Conservation (phyloP, 2,329 filamentous ascomycete species). For the Paraphaeosphaeria sporulosa region DNA sequence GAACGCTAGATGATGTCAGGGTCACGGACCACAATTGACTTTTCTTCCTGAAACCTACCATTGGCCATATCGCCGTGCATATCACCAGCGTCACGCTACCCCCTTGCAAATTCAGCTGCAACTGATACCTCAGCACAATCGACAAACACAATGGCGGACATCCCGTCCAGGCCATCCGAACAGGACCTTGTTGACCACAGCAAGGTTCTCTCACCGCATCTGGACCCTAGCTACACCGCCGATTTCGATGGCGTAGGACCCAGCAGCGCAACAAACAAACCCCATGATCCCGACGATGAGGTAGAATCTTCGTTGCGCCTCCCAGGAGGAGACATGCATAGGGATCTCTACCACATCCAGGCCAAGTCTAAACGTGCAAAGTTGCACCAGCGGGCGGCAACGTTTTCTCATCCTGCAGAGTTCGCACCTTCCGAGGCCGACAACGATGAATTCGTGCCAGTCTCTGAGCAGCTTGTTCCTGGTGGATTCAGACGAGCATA, state of each 20-base stretch:
- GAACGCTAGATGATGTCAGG: slow-evolving; percentile 35
- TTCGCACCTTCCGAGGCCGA: slow-evolving; percentile 36
- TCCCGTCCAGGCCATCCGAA: slow-evolving; percentile 35
- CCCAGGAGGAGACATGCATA: slow-evolving; percentile 80
- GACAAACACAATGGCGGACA: slow-evolving; percentile 34
- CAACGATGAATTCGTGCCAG: slow-evolving; percentile 47
- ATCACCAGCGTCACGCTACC: background rate
- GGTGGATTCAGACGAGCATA: slow-evolving; percentile 64
- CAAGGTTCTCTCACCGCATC: slow-evolving; percentile 51
- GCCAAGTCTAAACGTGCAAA: slow-evolving; percentile 59
- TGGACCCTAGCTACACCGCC: slow-evolving; percentile 54
- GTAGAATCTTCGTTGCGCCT: slow-evolving; percentile 73
- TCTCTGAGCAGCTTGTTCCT: slow-evolving; percentile 57
- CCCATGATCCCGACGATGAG: slow-evolving; percentile 31
- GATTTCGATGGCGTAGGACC: slow-evolving; percentile 49
- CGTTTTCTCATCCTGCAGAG: slow-evolving; percentile 66
- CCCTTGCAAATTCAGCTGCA: background rate
- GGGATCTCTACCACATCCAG: slow-evolving; percentile 78
- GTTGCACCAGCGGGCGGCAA: slow-evolving; percentile 66
- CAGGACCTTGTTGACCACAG: slow-evolving; percentile 39
- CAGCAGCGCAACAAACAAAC: slow-evolving; percentile 32
- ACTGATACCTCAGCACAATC: background rate
- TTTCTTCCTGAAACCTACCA: slow-evolving; percentile 32
- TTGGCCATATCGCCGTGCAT: slow-evolving; percentile 29
- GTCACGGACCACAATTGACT: slow-evolving; percentile 36